phyloP scores from a whole-genome alignment of 192 early-diverging fungal genomes.

The Cladochytrium replicatum region DNA sequence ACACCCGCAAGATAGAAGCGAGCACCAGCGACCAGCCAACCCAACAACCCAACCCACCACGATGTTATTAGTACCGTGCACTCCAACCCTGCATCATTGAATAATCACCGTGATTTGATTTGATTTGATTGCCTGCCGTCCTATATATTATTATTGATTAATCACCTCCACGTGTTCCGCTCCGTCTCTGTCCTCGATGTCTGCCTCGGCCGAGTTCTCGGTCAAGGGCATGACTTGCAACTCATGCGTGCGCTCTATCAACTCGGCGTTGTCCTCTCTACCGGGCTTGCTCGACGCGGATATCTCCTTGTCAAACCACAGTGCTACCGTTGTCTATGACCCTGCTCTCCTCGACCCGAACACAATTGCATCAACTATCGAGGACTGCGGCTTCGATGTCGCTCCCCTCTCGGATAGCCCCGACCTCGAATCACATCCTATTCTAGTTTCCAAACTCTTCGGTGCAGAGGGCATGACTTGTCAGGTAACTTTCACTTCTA shows the following conservation, averaged over 20 bases:
- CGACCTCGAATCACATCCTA: neutral
- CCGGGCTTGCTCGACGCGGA: neutral
- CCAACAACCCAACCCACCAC: no score
- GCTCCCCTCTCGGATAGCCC: neutral
- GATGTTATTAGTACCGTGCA: no score
- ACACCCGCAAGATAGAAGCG: no score
- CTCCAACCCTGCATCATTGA: no score
- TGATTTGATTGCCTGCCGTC: no score
- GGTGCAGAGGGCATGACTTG: slow-evolving; percentile 63
- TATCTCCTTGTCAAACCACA: slow-evolving; percentile 3
- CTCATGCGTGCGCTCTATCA: slow-evolving; percentile 22
- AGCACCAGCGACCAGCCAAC: no score
- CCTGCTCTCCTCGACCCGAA: neutral
- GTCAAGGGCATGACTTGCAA: slow-evolving; percentile 30
- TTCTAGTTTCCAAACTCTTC: no score
- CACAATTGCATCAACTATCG: no score
- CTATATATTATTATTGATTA: no score
- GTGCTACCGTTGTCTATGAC: slow-evolving; percentile 7
- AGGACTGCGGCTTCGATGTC: slow-evolving; percentile 54
- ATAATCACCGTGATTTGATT: no score
- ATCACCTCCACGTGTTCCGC: no score
- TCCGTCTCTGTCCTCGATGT: neutral
- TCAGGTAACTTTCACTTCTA: slow-evolving; percentile 28
- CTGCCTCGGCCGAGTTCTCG: slow-evolving; percentile 4
- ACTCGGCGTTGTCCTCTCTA: neutral